phyloP scores from a whole-genome alignment of 768 basidiomycete genomes.

The Lepiota venenata region DNA sequence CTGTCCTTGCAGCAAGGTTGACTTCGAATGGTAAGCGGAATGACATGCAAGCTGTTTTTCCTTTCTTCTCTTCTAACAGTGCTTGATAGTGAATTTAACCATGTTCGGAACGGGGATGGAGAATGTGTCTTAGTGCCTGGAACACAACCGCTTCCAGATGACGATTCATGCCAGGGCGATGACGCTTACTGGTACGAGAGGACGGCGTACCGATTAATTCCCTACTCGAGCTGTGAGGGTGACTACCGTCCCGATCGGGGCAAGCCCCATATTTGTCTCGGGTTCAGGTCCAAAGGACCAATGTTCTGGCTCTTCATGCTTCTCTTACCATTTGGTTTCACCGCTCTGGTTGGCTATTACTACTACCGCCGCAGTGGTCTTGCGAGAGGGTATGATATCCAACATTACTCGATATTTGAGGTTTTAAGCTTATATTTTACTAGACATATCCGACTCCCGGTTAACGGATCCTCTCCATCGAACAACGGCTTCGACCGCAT shows the following conservation, averaged over 20 bases:
- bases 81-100: slow-evolving; percentile 85
- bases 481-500: slow-evolving; percentile 12
- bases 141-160: slow-evolving; percentile 55
- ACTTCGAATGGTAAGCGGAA: slow-evolving; percentile 93
- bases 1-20: slow-evolving; percentile 68
- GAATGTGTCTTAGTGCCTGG: slow-evolving; percentile 79
- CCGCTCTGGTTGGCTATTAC: slow-evolving; percentile 74
- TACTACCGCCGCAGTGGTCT: slow-evolving; percentile 76
- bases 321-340: slow-evolving; percentile 72
- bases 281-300: slow-evolving; percentile 64
- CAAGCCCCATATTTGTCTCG: slow-evolving; percentile 72
- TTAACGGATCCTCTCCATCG: slow-evolving; percentile 21
- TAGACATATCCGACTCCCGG: slow-evolving; percentile 79
- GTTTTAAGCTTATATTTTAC: slow-evolving; percentile 9
- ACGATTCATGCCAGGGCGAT: slow-evolving; percentile 57
- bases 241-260: slow-evolving; percentile 82
- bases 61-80: background rate
- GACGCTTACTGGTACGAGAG: slow-evolving; percentile 92
- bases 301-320: slow-evolving; percentile 86
- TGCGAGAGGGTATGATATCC: slow-evolving; percentile 62
- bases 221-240: slow-evolving; percentile 82
- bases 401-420: slow-evolving; percentile 9
- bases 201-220: slow-evolving; percentile 88
- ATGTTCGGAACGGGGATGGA: slow-evolving; percentile 62
- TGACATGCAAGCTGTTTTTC: background rate